phyloP scores from a whole-genome alignment of 768 basidiomycete species.

The Punctularia strigosozonata region DNA sequence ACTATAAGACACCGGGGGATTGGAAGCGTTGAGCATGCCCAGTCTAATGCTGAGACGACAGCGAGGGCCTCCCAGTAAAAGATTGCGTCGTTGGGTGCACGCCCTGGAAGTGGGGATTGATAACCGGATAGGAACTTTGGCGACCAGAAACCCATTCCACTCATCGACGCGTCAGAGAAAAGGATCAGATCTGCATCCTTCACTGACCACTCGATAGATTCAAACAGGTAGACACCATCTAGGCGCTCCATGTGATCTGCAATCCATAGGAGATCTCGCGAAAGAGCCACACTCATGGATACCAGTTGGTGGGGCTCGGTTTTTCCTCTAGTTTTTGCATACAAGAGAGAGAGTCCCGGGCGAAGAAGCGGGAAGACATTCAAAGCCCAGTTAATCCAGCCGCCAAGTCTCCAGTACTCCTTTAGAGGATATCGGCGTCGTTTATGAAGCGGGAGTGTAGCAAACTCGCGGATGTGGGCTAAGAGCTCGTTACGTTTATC shows the following conservation, averaged over 20 bases:
- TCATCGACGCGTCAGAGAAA: constrained; percentile 15
- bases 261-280: constrained; percentile 13
- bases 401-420: constrained; percentile 16
- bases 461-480: constrained; percentile 6
- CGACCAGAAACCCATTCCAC: constrained; percentile 15
- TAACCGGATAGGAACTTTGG: constrained; percentile 7
- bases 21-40: neutral
- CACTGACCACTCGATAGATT: constrained; percentile 8
- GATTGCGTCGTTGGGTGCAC: constrained; percentile 4
- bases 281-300: constrained; percentile 9
- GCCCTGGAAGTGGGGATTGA: constrained; percentile 3
- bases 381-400: constrained; percentile 21
- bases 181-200: constrained; percentile 4
- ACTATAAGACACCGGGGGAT: constrained; percentile 9
- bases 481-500: constrained; percentile 11
- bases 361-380: constrained; percentile 19
- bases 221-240: constrained; percentile 10
- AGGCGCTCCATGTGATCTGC: constrained; percentile 5
- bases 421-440: constrained; percentile 6
- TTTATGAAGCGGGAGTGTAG: neutral
- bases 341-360: constrained; percentile 16
- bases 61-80: constrained; percentile 17
- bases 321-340: constrained; percentile 17
- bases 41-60: constrained; percentile 12
- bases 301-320: constrained; percentile 3